Base-by-base conservation (phyloP, 768 basidiomycete species). In the Kwoniella mangroviensis region DNA sequence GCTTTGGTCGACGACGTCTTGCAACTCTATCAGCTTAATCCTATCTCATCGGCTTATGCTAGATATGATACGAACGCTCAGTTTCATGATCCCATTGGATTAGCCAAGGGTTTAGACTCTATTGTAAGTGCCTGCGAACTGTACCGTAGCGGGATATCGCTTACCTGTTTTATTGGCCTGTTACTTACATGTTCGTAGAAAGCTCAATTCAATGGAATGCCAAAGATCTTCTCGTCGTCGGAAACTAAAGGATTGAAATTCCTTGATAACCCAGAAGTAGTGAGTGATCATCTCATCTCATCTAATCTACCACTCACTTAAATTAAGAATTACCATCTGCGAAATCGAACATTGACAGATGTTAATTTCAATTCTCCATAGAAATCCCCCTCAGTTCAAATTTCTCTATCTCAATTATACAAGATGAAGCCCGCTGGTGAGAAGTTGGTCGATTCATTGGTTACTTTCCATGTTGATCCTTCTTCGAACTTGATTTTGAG, bases 311-410 rank as follows among this genome's bases (percentile, higher is more conserved):
- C 21, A 12, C 22, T 40, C 34, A 34, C 34, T 6, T 34, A 34
- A 6, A 34, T 7, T 7, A 34, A 6, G 9, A 6, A 34, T 7
- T 7, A 34, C 9, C 34, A 34, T 34, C 34, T 34, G 34, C 34
- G 34, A 7, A 34, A 34, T 34, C 4, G 34, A 34, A 34, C 6
- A 34, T 34, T 7, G 34, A 6, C 4, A 34, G 34, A 34, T 34
- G 34, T 34, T 24, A 26, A 51, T 9, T 7, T 7, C 34, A 34
- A 7, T 34, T 34, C 6, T 34, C 9, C 9, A 1, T 65, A 81
- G 79, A 74, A 81, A 78, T 75, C 79, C 2, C 79, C 79, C n/a
- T 79, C 77, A 49, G 73, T 81, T 40, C 79, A 81, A 56, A 72
- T 81, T 69, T 62, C 73, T 26, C 70, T 79, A 15, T 75, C 78